These are phyloP conservation scores for Biscutella auriculata DNA, from an alignment of 441 rosid species.

Conservation along the genomic window DNA sequence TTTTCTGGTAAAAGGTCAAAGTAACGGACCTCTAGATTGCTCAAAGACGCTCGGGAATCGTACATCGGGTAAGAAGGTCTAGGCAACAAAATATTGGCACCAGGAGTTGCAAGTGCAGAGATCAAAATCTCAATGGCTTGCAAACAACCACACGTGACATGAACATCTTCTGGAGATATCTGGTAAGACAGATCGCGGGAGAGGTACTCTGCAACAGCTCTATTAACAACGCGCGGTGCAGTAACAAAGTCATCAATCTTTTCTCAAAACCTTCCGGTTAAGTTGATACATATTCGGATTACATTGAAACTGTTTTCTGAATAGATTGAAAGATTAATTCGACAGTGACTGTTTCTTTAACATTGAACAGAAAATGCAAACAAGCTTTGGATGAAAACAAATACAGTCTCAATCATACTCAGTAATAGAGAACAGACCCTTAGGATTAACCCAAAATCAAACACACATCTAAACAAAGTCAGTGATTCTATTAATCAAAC, in stretches of 20 bases:
- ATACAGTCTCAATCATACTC: too few relatives aligned
- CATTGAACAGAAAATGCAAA: too few relatives aligned
- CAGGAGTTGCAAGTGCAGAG: conserved; percentile 29
- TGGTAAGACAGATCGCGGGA: conserved; percentile 36
- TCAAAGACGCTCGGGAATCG: conserved; percentile 24
- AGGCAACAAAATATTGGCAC: conserved; percentile 33
- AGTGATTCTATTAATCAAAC: too few relatives aligned
- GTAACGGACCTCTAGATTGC: conserved; percentile 26
- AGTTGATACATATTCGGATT: not conserved
- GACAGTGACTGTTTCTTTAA: too few relatives aligned
- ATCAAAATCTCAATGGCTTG: conserved; percentile 37
- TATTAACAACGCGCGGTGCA: conserved; percentile 7
- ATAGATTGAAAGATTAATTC: too few relatives aligned
- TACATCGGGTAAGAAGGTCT: conserved; percentile 26
- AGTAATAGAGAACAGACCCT: too few relatives aligned
- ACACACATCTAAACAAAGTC: too few relatives aligned
- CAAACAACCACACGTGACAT: conserved; percentile 33
- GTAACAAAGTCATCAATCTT: too few relatives aligned
- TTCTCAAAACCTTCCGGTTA: too few relatives aligned
- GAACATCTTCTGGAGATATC: conserved; percentile 36
- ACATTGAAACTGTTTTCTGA: too few relatives aligned
- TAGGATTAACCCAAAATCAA: too few relatives aligned
- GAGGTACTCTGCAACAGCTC: conserved; percentile 57
- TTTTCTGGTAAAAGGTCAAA: conserved; percentile 37
- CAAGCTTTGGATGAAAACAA: too few relatives aligned